A percentile compares a stretch with the other conserved stretches of the same genome.
Evolutionary conservation across 768 basidiomycete genomes (phyloP).

Genomic region (Macrocybe gigantea): DNA sequence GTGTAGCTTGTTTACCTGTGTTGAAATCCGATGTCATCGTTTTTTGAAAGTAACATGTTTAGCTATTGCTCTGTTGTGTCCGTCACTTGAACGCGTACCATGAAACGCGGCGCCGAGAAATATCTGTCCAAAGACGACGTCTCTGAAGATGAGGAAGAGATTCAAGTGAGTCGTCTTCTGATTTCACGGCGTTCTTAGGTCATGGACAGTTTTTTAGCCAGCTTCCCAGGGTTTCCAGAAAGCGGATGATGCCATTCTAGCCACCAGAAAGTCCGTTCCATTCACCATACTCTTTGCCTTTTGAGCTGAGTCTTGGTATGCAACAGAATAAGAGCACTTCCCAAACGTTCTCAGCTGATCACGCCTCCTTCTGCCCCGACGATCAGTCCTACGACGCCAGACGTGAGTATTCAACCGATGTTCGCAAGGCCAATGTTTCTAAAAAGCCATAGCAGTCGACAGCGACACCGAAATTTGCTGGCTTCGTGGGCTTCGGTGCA

Average conservation of each 20-base stretch:
- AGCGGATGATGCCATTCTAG: constrained; percentile 54
- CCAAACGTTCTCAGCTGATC: constrained; percentile 35
- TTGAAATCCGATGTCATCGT: neutral
- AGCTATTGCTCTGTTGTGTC: neutral
- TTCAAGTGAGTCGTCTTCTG: neutral
- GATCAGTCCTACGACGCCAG: constrained; percentile 14
- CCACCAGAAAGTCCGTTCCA: constrained; percentile 47
- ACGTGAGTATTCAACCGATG: constrained; percentile 10
- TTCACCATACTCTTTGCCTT: neutral
- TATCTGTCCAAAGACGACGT: constrained; percentile 57
- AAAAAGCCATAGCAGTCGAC: constrained; percentile 10
- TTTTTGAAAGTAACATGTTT: neutral
- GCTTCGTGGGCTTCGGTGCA: constrained; percentile 49
- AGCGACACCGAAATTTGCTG: constrained; percentile 39
- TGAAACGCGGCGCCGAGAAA: constrained; percentile 75
- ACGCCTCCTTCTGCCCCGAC: constrained; percentile 17
- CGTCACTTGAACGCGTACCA: constrained; percentile 13
- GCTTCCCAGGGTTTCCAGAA: constrained; percentile 41
- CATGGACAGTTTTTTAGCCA: constrained; percentile 14
- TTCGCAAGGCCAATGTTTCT: constrained; percentile 2
- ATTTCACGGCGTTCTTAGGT: too few species aligned
- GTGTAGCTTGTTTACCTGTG: neutral
- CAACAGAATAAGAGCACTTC: constrained; percentile 59
- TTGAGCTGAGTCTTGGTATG: constrained; percentile 7
- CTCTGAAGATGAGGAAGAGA: constrained; percentile 36